Base-by-base conservation (phyloP, 371 early-diverging fungal genomes). In the Haplosporangium sp. region DNA sequence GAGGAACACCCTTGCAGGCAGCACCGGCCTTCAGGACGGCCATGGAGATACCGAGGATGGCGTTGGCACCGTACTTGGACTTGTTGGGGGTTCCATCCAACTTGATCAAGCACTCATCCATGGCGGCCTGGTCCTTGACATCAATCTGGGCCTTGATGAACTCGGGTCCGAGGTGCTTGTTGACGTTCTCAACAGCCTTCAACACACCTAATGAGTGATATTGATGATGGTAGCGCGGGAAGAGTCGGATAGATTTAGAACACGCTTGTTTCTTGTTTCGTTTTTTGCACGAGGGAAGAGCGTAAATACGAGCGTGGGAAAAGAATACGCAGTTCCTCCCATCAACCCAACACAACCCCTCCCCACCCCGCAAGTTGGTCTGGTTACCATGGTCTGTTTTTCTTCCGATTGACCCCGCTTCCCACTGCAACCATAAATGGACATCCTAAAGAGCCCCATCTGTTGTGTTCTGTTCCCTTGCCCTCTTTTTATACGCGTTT, bases 11-110 rank as follows among this genome's bases (percentile, higher is more conserved):
- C 89, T 95, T 95, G 68, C 87, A 89, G 64, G 95, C 94, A 29
- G 99, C 98, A 83, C 97, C 98, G 72, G 98, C 96, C 85, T 96
- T 96, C 81, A 93, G 90, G 66, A 95, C 97, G 59, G 98, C 97
- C 63, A 99, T 86, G 60, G 99, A 98, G 47, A 99, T 94, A 84
- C 99, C 99, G 62, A 99, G 92, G 73, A 99, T 96, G 72, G 98
- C 96, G 87, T 99, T 99, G 76, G 99, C 99, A 69, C 99, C 99
- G 48, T 97, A 86, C 87, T 95, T 93, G 87, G 86, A 85, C 89
- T 98, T 98, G 91, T 98, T 96, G 73, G 87, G 74, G 48, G 99
- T 98, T 62, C 97, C 98, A 81, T 99, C 99, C 53, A 97, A 88
- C 47, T 92, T 75, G 65, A 95, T 76, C 83, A 99, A 81, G 85